These are phyloP conservation scores for Microthlaspi erraticum DNA, from an alignment of 345 rosid species.

Conservation along the genomic window DNA sequence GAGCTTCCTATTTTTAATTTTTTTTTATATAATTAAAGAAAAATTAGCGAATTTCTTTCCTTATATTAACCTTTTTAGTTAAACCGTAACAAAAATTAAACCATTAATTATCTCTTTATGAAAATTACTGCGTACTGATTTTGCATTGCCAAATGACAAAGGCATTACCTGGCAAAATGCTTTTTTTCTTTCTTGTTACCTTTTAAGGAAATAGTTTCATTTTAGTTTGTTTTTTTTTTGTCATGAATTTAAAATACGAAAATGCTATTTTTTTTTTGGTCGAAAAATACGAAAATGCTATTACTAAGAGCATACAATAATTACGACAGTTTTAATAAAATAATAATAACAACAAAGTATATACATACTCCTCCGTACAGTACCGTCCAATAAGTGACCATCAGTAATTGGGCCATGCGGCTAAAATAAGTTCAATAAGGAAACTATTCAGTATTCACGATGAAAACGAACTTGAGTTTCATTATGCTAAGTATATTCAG, in stretches of 20 bases:
- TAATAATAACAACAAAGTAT: background rate
- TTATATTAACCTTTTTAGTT: conserved; percentile 15
- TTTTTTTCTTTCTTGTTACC: background rate
- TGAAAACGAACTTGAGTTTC: background rate
- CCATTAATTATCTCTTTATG: background rate
- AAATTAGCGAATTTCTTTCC: conserved; percentile 1
- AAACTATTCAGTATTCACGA: no score
- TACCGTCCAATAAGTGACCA: no score
- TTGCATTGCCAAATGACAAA: background rate
- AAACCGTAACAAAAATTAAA: background rate
- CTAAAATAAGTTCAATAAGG: background rate
- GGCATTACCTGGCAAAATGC: background rate
- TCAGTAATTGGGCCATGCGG: background rate
- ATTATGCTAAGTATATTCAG: background rate
- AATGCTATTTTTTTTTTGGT: background rate
- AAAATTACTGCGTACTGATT: background rate
- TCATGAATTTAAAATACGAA: background rate
- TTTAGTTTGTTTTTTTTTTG: background rate
- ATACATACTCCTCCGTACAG: conserved; percentile 3
- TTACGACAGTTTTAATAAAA: no score
- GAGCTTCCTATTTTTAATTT: conserved; percentile 43
- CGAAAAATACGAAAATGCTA: background rate
- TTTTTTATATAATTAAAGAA: background rate
- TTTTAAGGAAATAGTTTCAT: background rate
- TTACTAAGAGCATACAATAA: background rate